Base-by-base conservation (phyloP, 23 red algal genomes). In the Gracilariopsis chorda region DNA sequence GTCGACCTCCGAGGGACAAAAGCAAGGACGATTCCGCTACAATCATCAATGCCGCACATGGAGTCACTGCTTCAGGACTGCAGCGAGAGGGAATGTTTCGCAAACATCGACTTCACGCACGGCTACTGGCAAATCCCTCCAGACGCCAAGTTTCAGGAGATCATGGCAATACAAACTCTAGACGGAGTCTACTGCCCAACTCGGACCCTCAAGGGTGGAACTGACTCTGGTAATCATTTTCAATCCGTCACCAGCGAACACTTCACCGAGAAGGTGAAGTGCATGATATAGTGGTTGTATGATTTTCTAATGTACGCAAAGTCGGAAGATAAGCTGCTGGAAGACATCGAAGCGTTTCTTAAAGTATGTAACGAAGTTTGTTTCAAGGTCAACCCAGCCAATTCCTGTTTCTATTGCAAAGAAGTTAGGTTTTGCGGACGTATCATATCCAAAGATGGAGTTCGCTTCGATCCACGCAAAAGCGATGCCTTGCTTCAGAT, bases 211-310 rank as follows among this genome's bases (percentile, higher is more conserved):
- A 61, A 87, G 43, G 83, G 83, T 51, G 37, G 44, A 14, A 75
- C 41, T n/a, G 67, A 88, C 56, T 30, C 83, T 74, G 83, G 67
- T 5, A 87, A 87, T 37, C 83, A 72, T 58, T 87, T 49, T 41
- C 65, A 88, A 36, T 51, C 84, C 36, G 30, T 73, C 2, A 77
- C 84, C 20, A 1, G 1, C 37, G 44, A 29, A 40, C 23, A 4
- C 8, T 63, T 88, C 51, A 24, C 1, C n/a, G 68, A 56, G 3
- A 13, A 1, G 27, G 7, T 60, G 3, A 11, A 47, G 11, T 27
- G 47, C 40, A 21, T 86, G 2, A 33, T 53, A 12, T 16, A 88
- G 47, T 77, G 64, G 83, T 19, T 73, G 20, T 0, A 78, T 56
- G 67, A 77, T 88, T 88, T 88, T 37, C 51, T 51, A 29, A n/a